These are phyloP conservation scores for Cylindrotheca fusiformis DNA, from an alignment of 108 stramenopile genomes.

Conservation along the genomic window DNA sequence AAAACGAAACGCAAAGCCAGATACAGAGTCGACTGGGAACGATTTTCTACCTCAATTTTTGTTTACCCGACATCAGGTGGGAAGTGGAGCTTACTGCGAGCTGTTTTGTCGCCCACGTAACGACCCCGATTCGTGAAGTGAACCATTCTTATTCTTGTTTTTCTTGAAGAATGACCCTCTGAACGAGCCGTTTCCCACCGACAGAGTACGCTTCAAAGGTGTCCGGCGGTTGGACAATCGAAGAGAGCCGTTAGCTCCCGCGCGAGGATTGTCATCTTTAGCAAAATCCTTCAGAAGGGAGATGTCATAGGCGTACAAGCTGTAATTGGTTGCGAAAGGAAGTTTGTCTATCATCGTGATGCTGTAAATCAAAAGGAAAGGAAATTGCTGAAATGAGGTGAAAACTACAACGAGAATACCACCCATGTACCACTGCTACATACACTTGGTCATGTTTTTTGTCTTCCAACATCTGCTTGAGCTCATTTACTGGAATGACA, in stretches of 20 bases:
- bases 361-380: slow-evolving; percentile 5
- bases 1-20: no score
- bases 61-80: no score
- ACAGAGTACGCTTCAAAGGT: slow-evolving; percentile 1
- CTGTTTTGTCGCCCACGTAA: neutral
- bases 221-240: slow-evolving; percentile 6
- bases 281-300: slow-evolving; percentile 59
- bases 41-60: no score
- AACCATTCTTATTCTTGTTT: neutral
- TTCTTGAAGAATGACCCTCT: neutral
- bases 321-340: slow-evolving; percentile 42
- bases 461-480: slow-evolving; percentile 36
- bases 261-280: neutral
- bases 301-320: slow-evolving; percentile 71
- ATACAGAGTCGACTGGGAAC: no score
- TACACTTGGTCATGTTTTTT: slow-evolving; percentile 35
- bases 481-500: slow-evolving; percentile 28
- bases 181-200: neutral
- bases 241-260: neutral
- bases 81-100: no score
- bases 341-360: slow-evolving; percentile 50
- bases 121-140: slow-evolving; percentile 1
- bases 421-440: slow-evolving; percentile 15
- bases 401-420: neutral
- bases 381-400: slow-evolving; percentile 2